These are phyloP conservation scores for Letharia columbiana DNA, from an alignment of 495 filamentous ascomycete genomes.

Conservation along the genomic window DNA sequence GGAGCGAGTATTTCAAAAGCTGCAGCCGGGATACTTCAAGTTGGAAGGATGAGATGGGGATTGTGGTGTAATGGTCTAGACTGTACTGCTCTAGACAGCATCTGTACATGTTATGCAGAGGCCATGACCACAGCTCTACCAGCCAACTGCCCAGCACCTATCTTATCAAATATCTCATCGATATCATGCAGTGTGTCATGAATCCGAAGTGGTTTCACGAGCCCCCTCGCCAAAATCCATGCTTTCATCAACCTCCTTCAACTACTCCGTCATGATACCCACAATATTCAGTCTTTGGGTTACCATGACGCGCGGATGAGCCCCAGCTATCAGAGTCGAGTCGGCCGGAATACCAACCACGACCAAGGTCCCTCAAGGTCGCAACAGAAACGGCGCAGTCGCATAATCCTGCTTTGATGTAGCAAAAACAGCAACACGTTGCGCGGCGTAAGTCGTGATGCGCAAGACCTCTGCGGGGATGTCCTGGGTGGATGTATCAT, in stretches of 20 bases:
- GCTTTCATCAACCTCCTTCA: constrained; percentile 20
- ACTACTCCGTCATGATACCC: constrained; percentile 10
- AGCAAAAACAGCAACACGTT: constrained; percentile 3
- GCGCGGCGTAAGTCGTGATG: constrained; percentile 6
- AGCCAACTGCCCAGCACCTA: background rate
- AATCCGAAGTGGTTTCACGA: background rate
- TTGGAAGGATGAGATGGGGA: constrained; percentile 10
- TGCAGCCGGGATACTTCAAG: constrained; percentile 40
- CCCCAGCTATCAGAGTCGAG: constrained; percentile 2
- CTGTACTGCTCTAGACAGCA: background rate
- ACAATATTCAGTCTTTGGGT: constrained; percentile 12
- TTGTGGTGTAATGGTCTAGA: no score
- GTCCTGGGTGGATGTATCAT: background rate
- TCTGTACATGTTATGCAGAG: background rate
- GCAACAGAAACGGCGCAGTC: background rate
- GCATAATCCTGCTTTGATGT: constrained; percentile 1
- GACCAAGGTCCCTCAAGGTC: constrained; percentile 9
- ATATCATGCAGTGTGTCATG: constrained; percentile 8
- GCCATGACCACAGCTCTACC: background rate
- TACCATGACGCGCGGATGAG: background rate
- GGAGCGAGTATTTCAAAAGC: constrained; percentile 30
- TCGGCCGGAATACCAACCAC: constrained; percentile 6
- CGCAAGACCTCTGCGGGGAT: background rate
- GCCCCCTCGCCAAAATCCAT: constrained; percentile 14
- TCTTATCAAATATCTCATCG: background rate